These are phyloP conservation scores for Suhomyces sp. DNA, from an alignment of 805 yeast genomes.

Conservation along the genomic window DNA sequence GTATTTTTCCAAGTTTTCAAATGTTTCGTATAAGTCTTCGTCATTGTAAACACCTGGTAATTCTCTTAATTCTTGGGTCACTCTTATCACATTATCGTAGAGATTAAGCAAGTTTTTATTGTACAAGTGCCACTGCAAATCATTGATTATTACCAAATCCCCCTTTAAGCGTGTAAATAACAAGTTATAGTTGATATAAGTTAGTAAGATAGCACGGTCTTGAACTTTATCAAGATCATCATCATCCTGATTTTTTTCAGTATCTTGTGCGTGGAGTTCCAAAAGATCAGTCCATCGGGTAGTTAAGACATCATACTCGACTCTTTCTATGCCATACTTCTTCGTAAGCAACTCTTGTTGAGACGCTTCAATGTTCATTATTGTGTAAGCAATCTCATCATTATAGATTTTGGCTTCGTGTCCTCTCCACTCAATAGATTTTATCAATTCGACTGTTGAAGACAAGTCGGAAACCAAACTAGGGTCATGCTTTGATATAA, in stretches of 20 bases:
- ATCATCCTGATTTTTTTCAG: slow-evolving; percentile 47
- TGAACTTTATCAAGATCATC: slow-evolving; percentile 61
- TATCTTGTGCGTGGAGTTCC: slow-evolving; percentile 55
- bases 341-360: no score
- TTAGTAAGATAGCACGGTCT: slow-evolving; percentile 68
- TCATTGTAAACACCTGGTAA: slow-evolving; percentile 92
- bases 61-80: slow-evolving; percentile 62
- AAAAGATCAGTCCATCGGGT: slow-evolving; percentile 70
- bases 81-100: slow-evolving; percentile 49
- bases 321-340: slow-evolving; percentile 14
- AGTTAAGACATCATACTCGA: slow-evolving; percentile 53
- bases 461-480: slow-evolving; percentile 34
- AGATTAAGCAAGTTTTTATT: slow-evolving; percentile 49
- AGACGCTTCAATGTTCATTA: slow-evolving; percentile 32
- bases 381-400: slow-evolving; percentile 66
- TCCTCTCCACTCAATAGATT: slow-evolving; percentile 48
- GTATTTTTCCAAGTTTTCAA: slow-evolving; percentile 49
- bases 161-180: slow-evolving; percentile 69
- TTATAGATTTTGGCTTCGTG: slow-evolving; percentile 63
- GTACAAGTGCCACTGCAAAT: no score
- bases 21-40: slow-evolving; percentile 58
- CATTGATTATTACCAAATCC: slow-evolving; percentile 44
- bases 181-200: slow-evolving; percentile 71
- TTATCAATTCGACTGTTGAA: slow-evolving; percentile 25
- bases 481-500: slow-evolving; percentile 40